Percentiles rank a stretch among this genome's conserved stretches.
Evolutionary conservation across 345 rosid genomes (phyloP).

Genomic region (Hibiscus tridactylites): DNA sequence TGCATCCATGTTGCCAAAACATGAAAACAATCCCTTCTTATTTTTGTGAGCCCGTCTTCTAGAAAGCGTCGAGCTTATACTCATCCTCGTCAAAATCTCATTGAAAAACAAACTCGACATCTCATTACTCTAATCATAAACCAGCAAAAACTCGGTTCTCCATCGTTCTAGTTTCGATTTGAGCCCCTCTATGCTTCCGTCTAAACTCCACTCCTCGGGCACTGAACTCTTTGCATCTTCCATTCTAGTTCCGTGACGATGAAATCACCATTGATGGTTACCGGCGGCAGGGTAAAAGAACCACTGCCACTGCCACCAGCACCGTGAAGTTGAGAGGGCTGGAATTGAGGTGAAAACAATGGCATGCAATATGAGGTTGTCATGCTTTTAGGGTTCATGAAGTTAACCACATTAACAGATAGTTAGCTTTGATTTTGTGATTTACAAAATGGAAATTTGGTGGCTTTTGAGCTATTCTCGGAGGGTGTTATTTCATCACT

Average conservation of each 20-base stretch:
- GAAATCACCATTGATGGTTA: conserved; percentile 9
- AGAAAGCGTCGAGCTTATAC: conserved; percentile 11
- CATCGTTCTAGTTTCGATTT: conserved; percentile 74
- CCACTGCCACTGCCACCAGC: too few species aligned
- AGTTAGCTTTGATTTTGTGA: too few species aligned
- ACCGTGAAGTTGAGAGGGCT: too few species aligned
- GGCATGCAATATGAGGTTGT: too few species aligned
- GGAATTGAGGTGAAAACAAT: too few species aligned
- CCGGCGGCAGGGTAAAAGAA: too few species aligned
- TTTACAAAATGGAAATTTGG: too few species aligned
- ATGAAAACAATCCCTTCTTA: conserved; percentile 44
- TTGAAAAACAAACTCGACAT: conserved; percentile 27
- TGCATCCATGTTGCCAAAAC: conserved; percentile 39
- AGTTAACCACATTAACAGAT: too few species aligned
- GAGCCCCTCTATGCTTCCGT: conserved; percentile 64
- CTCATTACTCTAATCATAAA: conserved; percentile 36
- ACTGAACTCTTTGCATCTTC: conserved; percentile 49
- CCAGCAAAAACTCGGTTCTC: conserved; percentile 64
- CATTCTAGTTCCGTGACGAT: conserved; percentile 29
- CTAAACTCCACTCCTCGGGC: conserved; percentile 44
- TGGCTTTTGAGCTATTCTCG: too few species aligned
- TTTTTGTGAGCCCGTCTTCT: conserved; percentile 28
- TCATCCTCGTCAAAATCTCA: neutral
- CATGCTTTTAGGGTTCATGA: too few species aligned
- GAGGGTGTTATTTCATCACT: too few species aligned